Percentiles rank a stretch among this genome's conserved stretches.
Conservation (phyloP, 805 yeast species). For the Kuraishia floccosa region DNA sequence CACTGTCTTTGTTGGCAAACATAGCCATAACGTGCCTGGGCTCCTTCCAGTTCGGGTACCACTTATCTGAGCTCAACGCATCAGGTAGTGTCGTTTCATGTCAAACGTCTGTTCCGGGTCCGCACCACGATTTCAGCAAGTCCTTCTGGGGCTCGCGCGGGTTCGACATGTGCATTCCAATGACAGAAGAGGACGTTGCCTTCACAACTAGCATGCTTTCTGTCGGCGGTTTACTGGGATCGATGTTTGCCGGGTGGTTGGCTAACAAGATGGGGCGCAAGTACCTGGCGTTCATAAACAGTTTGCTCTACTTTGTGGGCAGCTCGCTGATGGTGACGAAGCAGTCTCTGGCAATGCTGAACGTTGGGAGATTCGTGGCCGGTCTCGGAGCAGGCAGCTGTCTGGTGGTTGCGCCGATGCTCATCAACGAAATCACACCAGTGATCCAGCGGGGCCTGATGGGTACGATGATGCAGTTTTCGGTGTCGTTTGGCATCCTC, state of each 20-base stretch:
- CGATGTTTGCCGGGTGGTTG: conserved; percentile 47
- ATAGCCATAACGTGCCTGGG: conserved; percentile 48
- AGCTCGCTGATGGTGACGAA: conserved; percentile 17
- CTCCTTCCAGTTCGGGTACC: conserved; percentile 78
- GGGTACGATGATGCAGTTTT: conserved; percentile 26
- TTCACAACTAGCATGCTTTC: conserved; percentile 60
- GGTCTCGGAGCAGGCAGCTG: conserved; percentile 29
- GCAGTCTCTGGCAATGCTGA: conserved; percentile 9
- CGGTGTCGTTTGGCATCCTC: conserved; percentile 26
- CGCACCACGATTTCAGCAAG: conserved; percentile 14
- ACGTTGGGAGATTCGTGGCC: conserved; percentile 20
- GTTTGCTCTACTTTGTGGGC: conserved; percentile 17
- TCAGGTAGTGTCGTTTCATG: conserved; percentile 65
- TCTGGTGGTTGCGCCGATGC: conserved; percentile 26
- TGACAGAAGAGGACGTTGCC: conserved; percentile 45
- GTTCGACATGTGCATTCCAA: conserved; percentile 35
- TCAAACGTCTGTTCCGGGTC: conserved; percentile 10
- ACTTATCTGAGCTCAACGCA: conserved; percentile 80
- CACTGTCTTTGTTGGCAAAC: neutral
- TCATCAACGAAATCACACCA: conserved; percentile 27
- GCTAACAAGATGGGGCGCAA: conserved; percentile 55
- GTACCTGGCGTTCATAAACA: conserved; percentile 17
- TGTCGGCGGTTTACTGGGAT: conserved; percentile 67
- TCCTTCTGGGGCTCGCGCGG: conserved; percentile 27
- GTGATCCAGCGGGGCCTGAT: conserved; percentile 26